Evolutionary conservation across 345 rosid genomes (phyloP), one percentile per base, ranked within the genome.

Genomic region (Syzygium oleosum): DNA sequence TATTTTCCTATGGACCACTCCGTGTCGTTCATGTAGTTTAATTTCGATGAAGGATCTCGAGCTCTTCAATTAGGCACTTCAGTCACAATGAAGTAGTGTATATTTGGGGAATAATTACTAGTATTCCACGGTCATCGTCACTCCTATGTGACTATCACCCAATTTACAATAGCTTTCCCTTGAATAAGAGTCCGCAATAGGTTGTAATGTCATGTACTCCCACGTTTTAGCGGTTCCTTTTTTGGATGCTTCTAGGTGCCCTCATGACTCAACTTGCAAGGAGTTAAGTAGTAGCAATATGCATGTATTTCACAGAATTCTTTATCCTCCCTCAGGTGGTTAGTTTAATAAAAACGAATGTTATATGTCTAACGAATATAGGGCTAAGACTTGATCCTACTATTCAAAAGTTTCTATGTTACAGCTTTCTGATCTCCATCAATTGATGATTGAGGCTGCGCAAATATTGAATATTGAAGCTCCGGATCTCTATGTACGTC

Each of bases 401-500:
- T 85, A 41, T 52, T 43, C 51, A 25, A 29, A 27, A 83, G 7
- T 41, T 46, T 63, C 51, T 84, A 38, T 84, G 16, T 51, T 79
- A 80, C 94, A 98, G 99, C 96, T 97, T 88, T 88, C 95, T 61
- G 99, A 95, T 91, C 98, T 97, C 89, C 97, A 96, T 86, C 92
- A 89, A 77, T 92, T 97, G 89, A 94, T 97, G 97, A 90, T 91
- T 11, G 98, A 96, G 92, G 99, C 99, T 79, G 94, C 99, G 8
- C 92, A 88, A 51, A 94, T 97, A 88, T 86, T 97, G 91, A 95
- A 95, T 91, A 92, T 93, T 79, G 98, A 95, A 87, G 90, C 98
- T 88, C 98, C 99, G 52, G 98, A 95, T 91, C 96, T 97, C 16
- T 97, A 97, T 88, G 95, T 97, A 5, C 96, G 99, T 46, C 99